Percentiles rank a stretch among this genome's conserved stretches.
Evolutionary conservation across 2,329 filamentous ascomycete species (phyloP).

Genomic region (Neopestalotiopsis clavispora): DNA sequence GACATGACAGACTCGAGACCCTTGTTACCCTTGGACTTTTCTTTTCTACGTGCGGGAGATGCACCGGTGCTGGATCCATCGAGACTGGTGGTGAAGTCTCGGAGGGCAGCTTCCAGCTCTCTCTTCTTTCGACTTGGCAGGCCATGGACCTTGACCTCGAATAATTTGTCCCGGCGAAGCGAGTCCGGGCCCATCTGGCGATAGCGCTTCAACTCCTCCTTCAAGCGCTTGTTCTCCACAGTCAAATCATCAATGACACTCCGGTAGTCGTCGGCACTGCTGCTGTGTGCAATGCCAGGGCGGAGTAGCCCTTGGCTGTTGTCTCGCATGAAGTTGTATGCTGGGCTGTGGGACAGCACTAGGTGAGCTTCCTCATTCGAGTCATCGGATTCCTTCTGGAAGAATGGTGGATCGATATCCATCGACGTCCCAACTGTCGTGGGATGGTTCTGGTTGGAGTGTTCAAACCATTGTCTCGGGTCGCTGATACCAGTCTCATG

Average conservation of each 20-base stretch:
- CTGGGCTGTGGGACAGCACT: slow-evolving; percentile 29
- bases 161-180: slow-evolving; percentile 76
- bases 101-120: slow-evolving; percentile 75
- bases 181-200: slow-evolving; percentile 70
- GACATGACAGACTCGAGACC: slow-evolving; percentile 50
- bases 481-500: slow-evolving; percentile 54
- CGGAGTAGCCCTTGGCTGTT: slow-evolving; percentile 29
- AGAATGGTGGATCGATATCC: slow-evolving; percentile 63
- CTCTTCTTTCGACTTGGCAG: slow-evolving; percentile 74
- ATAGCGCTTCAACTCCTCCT: slow-evolving; percentile 73
- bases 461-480: slow-evolving; percentile 59
- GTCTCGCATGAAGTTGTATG: slow-evolving; percentile 29
- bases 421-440: slow-evolving; percentile 50
- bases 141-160: slow-evolving; percentile 81
- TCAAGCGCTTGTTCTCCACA: slow-evolving; percentile 80
- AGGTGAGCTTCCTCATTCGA: slow-evolving; percentile 49
- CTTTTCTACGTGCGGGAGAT: slow-evolving; percentile 46
- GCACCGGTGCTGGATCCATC: slow-evolving; percentile 50
- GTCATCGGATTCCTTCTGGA: slow-evolving; percentile 56
- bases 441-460: slow-evolving; percentile 53
- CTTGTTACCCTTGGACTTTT: slow-evolving; percentile 41
- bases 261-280: slow-evolving; percentile 75
- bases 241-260: slow-evolving; percentile 89
- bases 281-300: slow-evolving; percentile 50
- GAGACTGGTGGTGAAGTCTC: slow-evolving; percentile 71